Evolutionary conservation across 768 basidiomycete species (phyloP).

Genomic region (Lentinula detonsa): DNA sequence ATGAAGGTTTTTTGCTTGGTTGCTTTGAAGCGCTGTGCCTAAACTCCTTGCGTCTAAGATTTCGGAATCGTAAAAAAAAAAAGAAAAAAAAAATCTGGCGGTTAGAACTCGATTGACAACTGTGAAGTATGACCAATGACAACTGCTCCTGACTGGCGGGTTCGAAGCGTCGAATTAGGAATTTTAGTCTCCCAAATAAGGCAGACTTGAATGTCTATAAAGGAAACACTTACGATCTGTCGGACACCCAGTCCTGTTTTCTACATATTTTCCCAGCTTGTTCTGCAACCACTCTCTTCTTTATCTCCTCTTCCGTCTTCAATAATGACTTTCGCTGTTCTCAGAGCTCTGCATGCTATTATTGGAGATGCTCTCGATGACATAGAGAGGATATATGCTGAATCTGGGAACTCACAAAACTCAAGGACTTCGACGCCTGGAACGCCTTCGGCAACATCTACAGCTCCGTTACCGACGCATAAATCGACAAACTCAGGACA

Average conservation of each 20-base stretch:
- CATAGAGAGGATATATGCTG: conserved; percentile 54
- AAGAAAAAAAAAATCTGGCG: neutral
- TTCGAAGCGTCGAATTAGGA: neutral
- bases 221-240: neutral
- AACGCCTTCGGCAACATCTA: conserved; percentile 12
- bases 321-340: conserved; percentile 54
- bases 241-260: neutral
- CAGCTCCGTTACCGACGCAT: conserved; percentile 13
- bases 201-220: neutral
- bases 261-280: neutral
- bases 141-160: neutral
- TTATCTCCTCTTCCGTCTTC: neutral
- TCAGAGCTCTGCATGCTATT: conserved; percentile 59
- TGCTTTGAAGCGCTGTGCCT: neutral
- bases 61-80: neutral
- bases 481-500: conserved; percentile 14
- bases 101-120: neutral
- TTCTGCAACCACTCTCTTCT: neutral
- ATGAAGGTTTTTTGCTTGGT: neutral
- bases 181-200: neutral
- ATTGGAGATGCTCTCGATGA: conserved; percentile 65
- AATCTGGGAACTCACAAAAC: conserved; percentile 13
- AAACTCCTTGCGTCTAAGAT: neutral
- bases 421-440: conserved; percentile 6
- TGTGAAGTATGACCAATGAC: neutral